Percentiles rank a stretch among this genome's conserved stretches.
Evolutionary conservation across 805 yeast species (phyloP).

Genomic region (Yarrowia sp.): DNA sequence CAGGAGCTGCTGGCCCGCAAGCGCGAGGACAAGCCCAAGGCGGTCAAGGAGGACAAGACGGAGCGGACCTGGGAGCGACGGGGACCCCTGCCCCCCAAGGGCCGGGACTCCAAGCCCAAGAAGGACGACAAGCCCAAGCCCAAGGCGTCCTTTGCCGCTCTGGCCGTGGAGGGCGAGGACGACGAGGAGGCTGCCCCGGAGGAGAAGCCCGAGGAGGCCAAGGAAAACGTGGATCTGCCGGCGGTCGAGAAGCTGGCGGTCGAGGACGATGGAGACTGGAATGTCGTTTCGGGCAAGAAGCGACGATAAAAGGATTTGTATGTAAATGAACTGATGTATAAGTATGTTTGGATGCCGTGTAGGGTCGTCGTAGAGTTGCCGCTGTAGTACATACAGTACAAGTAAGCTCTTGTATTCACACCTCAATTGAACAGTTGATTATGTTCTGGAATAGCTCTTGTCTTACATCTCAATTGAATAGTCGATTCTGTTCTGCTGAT

Average conservation of each 20-base stretch:
- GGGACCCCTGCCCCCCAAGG: constrained; percentile 28
- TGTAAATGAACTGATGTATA: constrained; percentile 9
- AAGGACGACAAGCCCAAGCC: constrained; percentile 23
- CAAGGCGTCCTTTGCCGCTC: constrained; percentile 21
- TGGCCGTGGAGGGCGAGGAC: constrained; percentile 24
- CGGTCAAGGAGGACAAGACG: constrained; percentile 26
- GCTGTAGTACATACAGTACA: no score
- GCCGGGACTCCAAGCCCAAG: constrained; percentile 12
- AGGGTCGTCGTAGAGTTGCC: no score
- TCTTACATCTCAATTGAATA: no score
- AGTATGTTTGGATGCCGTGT: no score
- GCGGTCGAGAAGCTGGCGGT: constrained; percentile 23
- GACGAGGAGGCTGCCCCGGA: constrained; percentile 24
- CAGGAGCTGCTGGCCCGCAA: constrained; percentile 28
- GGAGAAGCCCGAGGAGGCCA: constrained; percentile 30
- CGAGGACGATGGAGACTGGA: constrained; percentile 33
- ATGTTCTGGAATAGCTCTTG: no score
- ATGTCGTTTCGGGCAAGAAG: constrained; percentile 32
- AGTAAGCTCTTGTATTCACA: no score
- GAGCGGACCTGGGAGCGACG: constrained; percentile 27
- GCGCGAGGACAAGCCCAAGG: constrained; percentile 26
- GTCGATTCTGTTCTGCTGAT: no score
- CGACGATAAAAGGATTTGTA: constrained; percentile 26
- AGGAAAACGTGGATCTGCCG: constrained; percentile 29
- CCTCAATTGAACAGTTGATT: no score